Percentiles rank a stretch among this genome's conserved stretches.
Conservation (phyloP, 1,284 basidiomycete species). For the Bondarzewia mesenterica region DNA sequence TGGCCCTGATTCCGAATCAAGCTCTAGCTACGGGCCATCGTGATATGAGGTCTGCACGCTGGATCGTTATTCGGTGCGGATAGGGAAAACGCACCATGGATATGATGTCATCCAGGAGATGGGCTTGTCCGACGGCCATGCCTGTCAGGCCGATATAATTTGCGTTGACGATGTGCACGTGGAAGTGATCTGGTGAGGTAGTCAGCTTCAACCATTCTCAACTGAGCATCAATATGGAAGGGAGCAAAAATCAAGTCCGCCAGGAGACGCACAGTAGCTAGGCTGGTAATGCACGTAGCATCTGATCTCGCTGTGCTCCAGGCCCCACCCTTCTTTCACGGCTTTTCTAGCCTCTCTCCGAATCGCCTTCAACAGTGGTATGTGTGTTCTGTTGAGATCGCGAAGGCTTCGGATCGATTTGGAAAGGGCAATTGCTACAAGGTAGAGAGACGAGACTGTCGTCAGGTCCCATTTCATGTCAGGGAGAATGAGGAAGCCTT, state of each 20-base stretch:
- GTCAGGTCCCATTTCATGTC: constrained; percentile 94
- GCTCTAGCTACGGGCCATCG: constrained; percentile 46
- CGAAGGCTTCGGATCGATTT: constrained; percentile 57
- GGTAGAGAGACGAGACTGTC: constrained; percentile 64
- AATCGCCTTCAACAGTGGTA: constrained; percentile 67
- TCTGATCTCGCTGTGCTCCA: constrained; percentile 53
- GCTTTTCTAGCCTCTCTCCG: constrained; percentile 42
- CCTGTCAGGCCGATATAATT: constrained; percentile 59
- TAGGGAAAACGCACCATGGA: constrained; percentile 49
- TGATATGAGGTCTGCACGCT: not conserved
- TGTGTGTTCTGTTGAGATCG: constrained; percentile 58
- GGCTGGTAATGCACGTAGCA: constrained; percentile 96
- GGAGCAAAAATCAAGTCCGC: not conserved
- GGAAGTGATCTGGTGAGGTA: constrained; percentile 71
- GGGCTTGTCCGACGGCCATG: constrained; percentile 85
- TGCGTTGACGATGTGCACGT: constrained; percentile 88
- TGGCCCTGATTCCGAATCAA: constrained; percentile 35
- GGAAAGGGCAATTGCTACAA: constrained; percentile 62
- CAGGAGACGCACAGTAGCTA: constrained; percentile 77
- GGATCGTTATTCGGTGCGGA: not conserved
- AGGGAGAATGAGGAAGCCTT: constrained; percentile 77
- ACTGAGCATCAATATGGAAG: not conserved
- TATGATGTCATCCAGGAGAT: constrained; percentile 89
- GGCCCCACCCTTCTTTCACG: constrained; percentile 54
- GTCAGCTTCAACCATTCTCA: too few species aligned